phyloP scores from a whole-genome alignment of 805 yeast species.

The Spathaspora sp. region DNA sequence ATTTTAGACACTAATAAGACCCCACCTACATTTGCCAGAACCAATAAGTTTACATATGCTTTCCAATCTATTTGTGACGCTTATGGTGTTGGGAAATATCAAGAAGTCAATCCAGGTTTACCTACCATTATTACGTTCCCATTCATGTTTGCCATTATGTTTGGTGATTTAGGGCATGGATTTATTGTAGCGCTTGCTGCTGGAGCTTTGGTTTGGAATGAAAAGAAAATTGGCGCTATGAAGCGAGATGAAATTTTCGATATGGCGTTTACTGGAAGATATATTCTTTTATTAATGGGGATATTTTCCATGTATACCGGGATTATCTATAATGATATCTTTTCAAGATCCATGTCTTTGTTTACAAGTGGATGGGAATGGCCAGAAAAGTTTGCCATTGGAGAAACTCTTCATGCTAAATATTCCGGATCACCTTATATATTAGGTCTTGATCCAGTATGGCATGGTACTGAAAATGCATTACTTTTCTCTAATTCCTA shows the following conservation, averaged over 20 bases:
- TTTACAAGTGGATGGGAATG: conserved; percentile 92
- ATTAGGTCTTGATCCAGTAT: conserved; percentile 86
- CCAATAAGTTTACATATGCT: conserved; percentile 92
- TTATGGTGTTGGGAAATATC: conserved; percentile 88
- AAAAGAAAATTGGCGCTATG: conserved; percentile 61
- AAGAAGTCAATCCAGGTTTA: conserved; percentile 93
- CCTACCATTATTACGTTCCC: conserved; percentile 96
- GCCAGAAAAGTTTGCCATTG: conserved; percentile 71
- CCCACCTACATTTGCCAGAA: conserved; percentile 93
- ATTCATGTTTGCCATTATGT: conserved; percentile 98
- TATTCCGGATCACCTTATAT: conserved; percentile 62
- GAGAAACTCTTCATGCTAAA: conserved; percentile 66
- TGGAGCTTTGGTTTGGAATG: conserved; percentile 65
- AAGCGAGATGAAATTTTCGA: conserved; percentile 91
- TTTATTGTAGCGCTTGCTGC: conserved; percentile 77
- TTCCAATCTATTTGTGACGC: conserved; percentile 94
- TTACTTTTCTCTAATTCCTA: conserved; percentile 89
- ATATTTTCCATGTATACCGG: conserved; percentile 94
- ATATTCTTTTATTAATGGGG: conserved; percentile 90
- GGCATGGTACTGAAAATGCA: conserved; percentile 97
- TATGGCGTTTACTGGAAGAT: conserved; percentile 94
- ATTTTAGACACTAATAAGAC: conserved; percentile 71
- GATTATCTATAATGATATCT: conserved; percentile 85
- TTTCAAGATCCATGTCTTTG: conserved; percentile 84
- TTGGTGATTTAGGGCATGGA: conserved; percentile 98